Evolutionary conservation across 805 yeast genomes (phyloP), one percentile per base, ranked within the genome.

Genomic region (Hanseniaspora opuntiae): DNA sequence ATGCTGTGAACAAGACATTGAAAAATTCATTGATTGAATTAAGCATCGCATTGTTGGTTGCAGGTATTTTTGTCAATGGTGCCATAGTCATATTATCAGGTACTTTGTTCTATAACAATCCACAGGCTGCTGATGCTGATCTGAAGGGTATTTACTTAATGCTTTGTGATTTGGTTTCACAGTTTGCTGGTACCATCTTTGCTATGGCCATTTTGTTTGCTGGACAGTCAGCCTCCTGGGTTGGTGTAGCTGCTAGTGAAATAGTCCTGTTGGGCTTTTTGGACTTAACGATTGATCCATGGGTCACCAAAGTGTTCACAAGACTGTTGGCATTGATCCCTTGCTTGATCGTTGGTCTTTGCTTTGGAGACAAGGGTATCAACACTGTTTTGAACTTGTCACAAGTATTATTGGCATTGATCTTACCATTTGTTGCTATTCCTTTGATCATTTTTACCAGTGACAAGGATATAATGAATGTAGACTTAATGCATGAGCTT

Each of bases 171-270:
- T 85, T 84, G 61, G 73, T 88, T 39, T 84, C 95, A 1, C 83
- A 85, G 16, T 79, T 88, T 6, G 97, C 96, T 0, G 97, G 95
- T 6, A 71, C 85, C 10, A 82, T 88, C 0, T 88, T 89, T 71
- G 96, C 96, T 0, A 67, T 87, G 48, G 96, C 96, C 0, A 76
- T 88, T 67, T 71, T 88, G 45, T 88, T 85, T 63, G 82, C 90
- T 14, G 97, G 97, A n/a, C 90, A 88, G 63, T 82, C 93, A 61
- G 96, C 96, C 2, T 96, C 96, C 41, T 85, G 90, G 39, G 95
- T 88, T 19, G 88, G 95, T 63, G 89, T 96, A 0, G 74, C 89
- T 61, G 89, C 96, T 1, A 95, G 96, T 37, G 96, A 88, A 65
- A 86, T 86, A 79, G 94, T 88, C 9, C 80, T 86, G 61, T 96